These are phyloP conservation scores for Spathaspora hagerdaliae DNA, from an alignment of 805 yeast species.

Conservation along the genomic window DNA sequence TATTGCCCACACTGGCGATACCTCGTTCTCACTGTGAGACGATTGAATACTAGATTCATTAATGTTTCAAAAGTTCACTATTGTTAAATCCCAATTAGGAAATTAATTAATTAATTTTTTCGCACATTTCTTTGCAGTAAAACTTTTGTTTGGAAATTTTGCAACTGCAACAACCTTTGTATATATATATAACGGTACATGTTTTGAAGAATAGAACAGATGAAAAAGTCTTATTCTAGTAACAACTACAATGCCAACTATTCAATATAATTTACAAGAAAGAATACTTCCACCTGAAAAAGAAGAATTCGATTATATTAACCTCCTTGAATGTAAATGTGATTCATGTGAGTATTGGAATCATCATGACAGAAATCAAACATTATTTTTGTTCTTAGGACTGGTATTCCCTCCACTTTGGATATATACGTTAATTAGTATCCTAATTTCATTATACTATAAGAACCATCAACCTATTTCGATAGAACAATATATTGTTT, in stretches of 20 bases:
- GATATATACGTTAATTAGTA: constrained; percentile 9
- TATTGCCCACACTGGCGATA: no score
- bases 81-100: not conserved
- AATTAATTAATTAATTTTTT: not conserved
- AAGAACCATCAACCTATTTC: constrained; percentile 6
- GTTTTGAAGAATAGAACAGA: no score
- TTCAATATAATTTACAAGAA: not conserved
- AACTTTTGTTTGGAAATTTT: not conserved
- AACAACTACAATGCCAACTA: not conserved
- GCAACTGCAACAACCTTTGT: not conserved
- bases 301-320: not conserved
- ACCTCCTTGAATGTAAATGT: constrained; percentile 6
- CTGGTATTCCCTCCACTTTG: constrained; percentile 17
- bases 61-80: not conserved
- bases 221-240: not conserved
- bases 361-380: not conserved
- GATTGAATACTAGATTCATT: not conserved
- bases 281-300: not conserved
- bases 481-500: constrained; percentile 7
- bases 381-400: constrained; percentile 13
- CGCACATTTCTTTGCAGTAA: not conserved
- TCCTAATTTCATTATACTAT: constrained; percentile 5
- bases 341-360: constrained; percentile 7
- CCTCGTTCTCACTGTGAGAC: no score
- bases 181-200: not conserved